Percentiles rank a stretch among this genome's conserved stretches.
phyloP scores from a whole-genome alignment of 257 asterid genomes.

The Penstemon barbatus region DNA sequence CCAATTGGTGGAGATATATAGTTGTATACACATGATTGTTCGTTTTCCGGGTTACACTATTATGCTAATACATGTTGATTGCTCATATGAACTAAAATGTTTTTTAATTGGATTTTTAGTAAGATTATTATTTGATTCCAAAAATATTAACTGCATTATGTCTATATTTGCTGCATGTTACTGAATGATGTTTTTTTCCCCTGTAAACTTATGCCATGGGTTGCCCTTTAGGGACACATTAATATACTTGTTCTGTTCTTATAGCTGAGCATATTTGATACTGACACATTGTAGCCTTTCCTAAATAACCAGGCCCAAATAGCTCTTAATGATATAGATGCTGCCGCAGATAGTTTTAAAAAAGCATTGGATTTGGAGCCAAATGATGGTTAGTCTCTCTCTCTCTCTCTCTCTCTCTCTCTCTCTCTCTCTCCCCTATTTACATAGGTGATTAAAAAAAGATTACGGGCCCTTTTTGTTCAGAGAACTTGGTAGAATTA shows the following conservation, averaged over 20 bases:
- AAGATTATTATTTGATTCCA: not conserved
- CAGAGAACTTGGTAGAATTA: too few relatives aligned
- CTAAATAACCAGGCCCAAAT: conserved; percentile 65
- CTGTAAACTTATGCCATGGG: not conserved
- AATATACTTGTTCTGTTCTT: conserved; percentile 1
- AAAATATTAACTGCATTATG: not conserved
- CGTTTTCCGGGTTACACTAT: not conserved
- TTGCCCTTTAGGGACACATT: not conserved
- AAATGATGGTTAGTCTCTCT: conserved; percentile 67
- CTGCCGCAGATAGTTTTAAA: conserved; percentile 84
- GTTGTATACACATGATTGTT: not conserved
- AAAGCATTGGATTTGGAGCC: conserved; percentile 94
- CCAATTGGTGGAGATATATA: not conserved
- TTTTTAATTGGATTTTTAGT: not conserved
- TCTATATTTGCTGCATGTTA: not conserved
- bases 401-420: not conserved
- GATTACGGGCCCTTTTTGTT: too few relatives aligned
- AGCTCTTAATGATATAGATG: conserved; percentile 90
- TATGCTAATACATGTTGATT: not conserved
- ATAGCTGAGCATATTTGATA: conserved; percentile 13
- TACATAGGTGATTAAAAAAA: too few relatives aligned
- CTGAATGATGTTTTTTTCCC: not conserved
- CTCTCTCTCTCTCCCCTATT: too few relatives aligned
- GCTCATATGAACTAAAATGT: not conserved
- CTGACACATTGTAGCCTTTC: conserved; percentile 27